phyloP scores from a whole-genome alignment of 257 asterid species.

The Fraxinus anomala region DNA sequence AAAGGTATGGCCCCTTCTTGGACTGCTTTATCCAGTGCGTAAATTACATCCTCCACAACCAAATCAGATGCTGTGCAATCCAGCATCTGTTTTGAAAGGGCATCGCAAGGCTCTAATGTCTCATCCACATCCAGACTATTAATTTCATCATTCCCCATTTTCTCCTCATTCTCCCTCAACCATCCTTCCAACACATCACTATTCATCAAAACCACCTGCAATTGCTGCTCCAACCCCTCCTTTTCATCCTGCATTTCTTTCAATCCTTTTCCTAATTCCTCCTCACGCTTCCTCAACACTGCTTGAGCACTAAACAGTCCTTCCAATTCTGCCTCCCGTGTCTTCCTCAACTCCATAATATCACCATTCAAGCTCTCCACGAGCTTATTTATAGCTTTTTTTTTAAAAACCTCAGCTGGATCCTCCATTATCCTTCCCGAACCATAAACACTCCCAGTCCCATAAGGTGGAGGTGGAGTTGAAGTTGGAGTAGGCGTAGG shows the following conservation, averaged over 20 bases:
- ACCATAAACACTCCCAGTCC: slow-evolving; percentile 31
- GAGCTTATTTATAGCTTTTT: slow-evolving; percentile 56
- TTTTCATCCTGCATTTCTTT: slow-evolving; percentile 88
- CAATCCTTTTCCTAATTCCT: slow-evolving; percentile 57
- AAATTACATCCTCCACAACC: slow-evolving; percentile 79
- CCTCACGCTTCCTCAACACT: slow-evolving; percentile 65
- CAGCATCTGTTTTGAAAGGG: slow-evolving; percentile 70
- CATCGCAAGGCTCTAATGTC: slow-evolving; percentile 69
- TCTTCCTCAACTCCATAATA: slow-evolving; percentile 61
- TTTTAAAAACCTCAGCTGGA: slow-evolving; percentile 63
- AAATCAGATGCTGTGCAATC: slow-evolving; percentile 76
- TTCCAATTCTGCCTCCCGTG: slow-evolving; percentile 76
- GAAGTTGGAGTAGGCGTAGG: neutral
- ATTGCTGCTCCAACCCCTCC: slow-evolving; percentile 89
- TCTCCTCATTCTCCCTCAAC: slow-evolving; percentile 75
- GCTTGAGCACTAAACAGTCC: slow-evolving; percentile 65
- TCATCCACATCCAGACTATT: slow-evolving; percentile 54
- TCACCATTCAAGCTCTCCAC: slow-evolving; percentile 60
- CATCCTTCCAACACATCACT: slow-evolving; percentile 68
- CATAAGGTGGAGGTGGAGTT: slow-evolving; percentile 60
- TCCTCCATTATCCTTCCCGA: slow-evolving; percentile 62
- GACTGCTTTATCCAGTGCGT: slow-evolving; percentile 83
- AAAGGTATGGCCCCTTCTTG: slow-evolving; percentile 83
- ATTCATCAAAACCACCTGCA: slow-evolving; percentile 84
- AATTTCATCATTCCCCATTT: slow-evolving; percentile 31